A percentile compares a stretch with the other conserved stretches of the same genome.
phyloP scores from a whole-genome alignment of 169 alveolate species.

The Plasmodium vinckei region DNA sequence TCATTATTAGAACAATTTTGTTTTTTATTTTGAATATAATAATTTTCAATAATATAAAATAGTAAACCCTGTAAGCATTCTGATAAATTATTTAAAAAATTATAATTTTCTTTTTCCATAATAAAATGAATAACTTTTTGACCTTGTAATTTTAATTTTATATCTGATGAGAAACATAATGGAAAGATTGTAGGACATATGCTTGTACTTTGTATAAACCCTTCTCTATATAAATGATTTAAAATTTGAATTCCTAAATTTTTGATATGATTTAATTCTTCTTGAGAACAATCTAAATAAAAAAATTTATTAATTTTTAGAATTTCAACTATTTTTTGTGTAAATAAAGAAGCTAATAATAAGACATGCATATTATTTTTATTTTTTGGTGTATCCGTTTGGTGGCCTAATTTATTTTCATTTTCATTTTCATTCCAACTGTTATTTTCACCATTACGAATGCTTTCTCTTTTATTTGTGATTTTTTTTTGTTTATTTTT shows the following conservation, averaged over 20 bases:
- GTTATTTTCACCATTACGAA: background rate
- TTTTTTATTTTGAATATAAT: slow-evolving; percentile 10
- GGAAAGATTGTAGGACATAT: slow-evolving; percentile 46
- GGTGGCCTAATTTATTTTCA: background rate
- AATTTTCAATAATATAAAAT: slow-evolving; percentile 69
- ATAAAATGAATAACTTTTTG: slow-evolving; percentile 53
- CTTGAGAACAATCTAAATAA: slow-evolving; percentile 58
- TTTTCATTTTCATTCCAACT: background rate
- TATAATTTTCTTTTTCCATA: slow-evolving; percentile 56
- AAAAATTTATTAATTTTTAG: slow-evolving; percentile 32
- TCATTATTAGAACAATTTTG: background rate
- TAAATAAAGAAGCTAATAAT: slow-evolving; percentile 37
- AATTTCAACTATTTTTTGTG: slow-evolving; percentile 38
- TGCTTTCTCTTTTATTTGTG: background rate
- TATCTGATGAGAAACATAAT: slow-evolving; percentile 47
- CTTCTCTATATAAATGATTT: slow-evolving; percentile 52
- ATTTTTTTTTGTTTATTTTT: background rate
- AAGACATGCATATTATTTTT: slow-evolving; percentile 60
- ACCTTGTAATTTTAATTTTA: slow-evolving; percentile 41
- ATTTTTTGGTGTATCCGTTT: slow-evolving; percentile 5
- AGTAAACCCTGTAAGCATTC: slow-evolving; percentile 65
- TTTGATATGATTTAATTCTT: slow-evolving; percentile 50
- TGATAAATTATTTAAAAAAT: slow-evolving; percentile 42
- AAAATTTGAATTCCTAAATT: slow-evolving; percentile 55
- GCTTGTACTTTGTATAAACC: slow-evolving; percentile 56